Evolutionary conservation across 139 green algal genomes (phyloP).

Genomic region (Cymbomonas tetramitiformis): DNA sequence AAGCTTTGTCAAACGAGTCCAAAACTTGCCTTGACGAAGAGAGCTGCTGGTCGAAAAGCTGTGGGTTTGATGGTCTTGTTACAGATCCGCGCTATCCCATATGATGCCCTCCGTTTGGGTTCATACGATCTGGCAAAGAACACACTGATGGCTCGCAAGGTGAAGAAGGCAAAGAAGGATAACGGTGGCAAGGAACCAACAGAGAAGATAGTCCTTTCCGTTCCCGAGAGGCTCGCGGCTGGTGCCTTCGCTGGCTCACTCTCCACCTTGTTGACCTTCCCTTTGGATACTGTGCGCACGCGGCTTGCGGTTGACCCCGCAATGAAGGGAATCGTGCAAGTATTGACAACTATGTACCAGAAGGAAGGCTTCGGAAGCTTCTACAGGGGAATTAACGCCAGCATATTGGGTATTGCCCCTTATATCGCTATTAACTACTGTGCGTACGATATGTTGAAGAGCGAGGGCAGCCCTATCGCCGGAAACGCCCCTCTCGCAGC

Average conservation of each 20-base stretch:
- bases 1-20: no score
- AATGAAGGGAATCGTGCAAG: conserved; percentile 31
- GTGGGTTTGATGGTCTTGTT: no score
- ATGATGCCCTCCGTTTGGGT: no score
- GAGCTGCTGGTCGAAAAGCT: no score
- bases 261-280: conserved; percentile 58
- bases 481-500: conserved; percentile 24
- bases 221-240: conserved; percentile 43
- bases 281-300: conserved; percentile 60
- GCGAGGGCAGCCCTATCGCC: conserved; percentile 3
- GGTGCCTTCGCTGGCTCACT: conserved; percentile 52
- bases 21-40: no score
- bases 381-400: conserved; percentile 50
- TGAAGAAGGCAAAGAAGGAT: no score
- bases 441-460: conserved; percentile 44
- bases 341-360: conserved; percentile 30
- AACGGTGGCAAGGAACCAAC: no score
- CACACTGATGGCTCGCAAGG: no score
- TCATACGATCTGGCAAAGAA: no score
- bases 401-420: conserved; percentile 54
- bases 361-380: conserved; percentile 45
- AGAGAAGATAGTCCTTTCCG: no score
- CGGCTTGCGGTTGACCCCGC: conserved; percentile 58
- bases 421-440: conserved; percentile 68
- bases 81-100: no score